phyloP scores from a whole-genome alignment of 2,329 filamentous ascomycete species.

The Chrysoporthe cubensis region DNA sequence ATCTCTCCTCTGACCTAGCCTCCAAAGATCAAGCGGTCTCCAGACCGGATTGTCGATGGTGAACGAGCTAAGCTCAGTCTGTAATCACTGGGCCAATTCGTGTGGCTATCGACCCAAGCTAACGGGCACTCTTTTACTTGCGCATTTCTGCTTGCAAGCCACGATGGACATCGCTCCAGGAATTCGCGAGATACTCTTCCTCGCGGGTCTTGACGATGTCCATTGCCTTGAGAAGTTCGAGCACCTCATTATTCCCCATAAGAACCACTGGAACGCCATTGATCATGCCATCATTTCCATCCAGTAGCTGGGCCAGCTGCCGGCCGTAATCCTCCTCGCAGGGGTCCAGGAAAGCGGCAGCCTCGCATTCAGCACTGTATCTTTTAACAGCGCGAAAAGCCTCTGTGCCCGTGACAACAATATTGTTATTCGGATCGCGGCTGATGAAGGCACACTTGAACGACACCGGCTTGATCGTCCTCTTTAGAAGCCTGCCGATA shows the following conservation, averaged over 20 bases:
- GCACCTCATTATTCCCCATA: background rate
- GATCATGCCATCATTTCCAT: background rate
- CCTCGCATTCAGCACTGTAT: background rate
- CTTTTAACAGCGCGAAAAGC: background rate
- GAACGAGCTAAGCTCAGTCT: no score
- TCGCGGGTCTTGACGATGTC: no score
- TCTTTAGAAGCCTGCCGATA: background rate
- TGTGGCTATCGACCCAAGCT: no score
- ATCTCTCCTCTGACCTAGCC: no score
- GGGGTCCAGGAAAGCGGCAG: background rate
- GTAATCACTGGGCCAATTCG: no score
- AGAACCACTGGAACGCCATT: background rate
- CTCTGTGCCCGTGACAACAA: background rate
- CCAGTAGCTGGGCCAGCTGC: background rate
- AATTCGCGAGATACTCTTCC: background rate
- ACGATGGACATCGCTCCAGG: no score
- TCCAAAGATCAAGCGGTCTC: no score
- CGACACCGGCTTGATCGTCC: background rate
- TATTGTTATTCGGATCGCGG: background rate
- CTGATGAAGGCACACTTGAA: slow-evolving; percentile 16
- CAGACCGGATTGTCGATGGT: no score
- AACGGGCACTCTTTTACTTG: no score
- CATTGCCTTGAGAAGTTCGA: no score
- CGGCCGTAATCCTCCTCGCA: background rate
- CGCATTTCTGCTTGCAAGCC: no score